Percentiles rank a stretch among this genome's conserved stretches.
phyloP scores from a whole-genome alignment of 1,139 yeast genomes.

The Oligophagozyma castellii region DNA sequence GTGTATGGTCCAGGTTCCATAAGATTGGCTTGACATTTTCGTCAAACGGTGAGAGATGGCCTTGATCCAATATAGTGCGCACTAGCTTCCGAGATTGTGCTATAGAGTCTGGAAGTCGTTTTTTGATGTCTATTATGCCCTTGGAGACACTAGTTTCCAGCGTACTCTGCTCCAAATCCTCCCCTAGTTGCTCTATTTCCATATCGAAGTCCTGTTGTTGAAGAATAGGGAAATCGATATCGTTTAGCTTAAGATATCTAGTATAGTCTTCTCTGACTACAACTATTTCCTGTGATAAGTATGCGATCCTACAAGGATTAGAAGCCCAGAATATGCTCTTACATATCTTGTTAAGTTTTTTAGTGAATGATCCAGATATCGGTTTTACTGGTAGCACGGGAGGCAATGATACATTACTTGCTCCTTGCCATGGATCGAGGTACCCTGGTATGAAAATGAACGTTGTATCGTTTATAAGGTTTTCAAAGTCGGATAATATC shows the following conservation, averaged over 20 bases:
- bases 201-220: conserved; percentile 24
- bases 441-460: conserved; percentile 73
- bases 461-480: conserved; percentile 31
- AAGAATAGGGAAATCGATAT: conserved; percentile 37
- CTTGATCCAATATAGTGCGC: conserved; percentile 75
- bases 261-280: conserved; percentile 62
- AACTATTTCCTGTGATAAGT: conserved; percentile 73
- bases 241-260: conserved; percentile 56
- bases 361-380: conserved; percentile 59
- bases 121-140: conserved; percentile 18
- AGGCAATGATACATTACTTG: conserved; percentile 55
- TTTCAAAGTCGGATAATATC: conserved; percentile 36
- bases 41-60: conserved; percentile 71
- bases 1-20: conserved; percentile 55
- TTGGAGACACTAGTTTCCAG: conserved; percentile 9
- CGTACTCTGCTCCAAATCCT: conserved; percentile 10
- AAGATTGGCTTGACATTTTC: conserved; percentile 45
- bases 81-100: conserved; percentile 64
- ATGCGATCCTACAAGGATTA: conserved; percentile 68
- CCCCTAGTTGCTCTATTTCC: conserved; percentile 7
- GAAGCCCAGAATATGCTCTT: conserved; percentile 57
- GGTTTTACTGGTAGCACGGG: conserved; percentile 59
- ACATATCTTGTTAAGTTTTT: conserved; percentile 47
- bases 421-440: conserved; percentile 88
- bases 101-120: conserved; percentile 26